A percentile compares a stretch with the other conserved stretches of the same genome.
phyloP scores from a whole-genome alignment of 2,329 filamentous ascomycete genomes.

The Gliomastix tumulicola region DNA sequence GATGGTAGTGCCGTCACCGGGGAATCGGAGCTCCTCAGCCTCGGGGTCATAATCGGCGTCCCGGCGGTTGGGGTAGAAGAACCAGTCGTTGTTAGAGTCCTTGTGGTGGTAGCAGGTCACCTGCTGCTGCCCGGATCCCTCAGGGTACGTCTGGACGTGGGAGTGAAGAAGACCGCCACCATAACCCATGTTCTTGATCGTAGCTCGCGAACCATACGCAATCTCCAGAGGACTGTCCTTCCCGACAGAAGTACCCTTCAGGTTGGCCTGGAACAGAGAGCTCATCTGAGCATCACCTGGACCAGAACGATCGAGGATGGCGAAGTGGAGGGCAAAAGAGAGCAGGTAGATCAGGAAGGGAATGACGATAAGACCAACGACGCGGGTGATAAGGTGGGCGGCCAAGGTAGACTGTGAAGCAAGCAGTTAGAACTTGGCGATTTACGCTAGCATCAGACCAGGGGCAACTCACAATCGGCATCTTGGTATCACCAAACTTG shows the following conservation, averaged over 20 bases:
- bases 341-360: constrained; percentile 90
- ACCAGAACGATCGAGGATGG: constrained; percentile 86
- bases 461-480: constrained; percentile 62
- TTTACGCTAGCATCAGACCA: constrained; percentile 2
- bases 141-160: constrained; percentile 91
- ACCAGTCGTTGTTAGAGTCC: constrained; percentile 99
- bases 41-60: constrained; percentile 67
- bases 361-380: constrained; percentile 81
- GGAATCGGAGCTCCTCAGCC: constrained; percentile 60
- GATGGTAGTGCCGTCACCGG: constrained; percentile 70
- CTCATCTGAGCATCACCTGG: constrained; percentile 99
- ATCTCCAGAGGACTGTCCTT: constrained; percentile 92
- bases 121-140: constrained; percentile 90
- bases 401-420: constrained; percentile 12
- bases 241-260: constrained; percentile 88
- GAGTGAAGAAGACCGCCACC: constrained; percentile 94
- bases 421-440: no score
- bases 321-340: constrained; percentile 91
- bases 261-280: constrained; percentile 96
- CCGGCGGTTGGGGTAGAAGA: constrained; percentile 88
- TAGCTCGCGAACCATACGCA: constrained; percentile 80
- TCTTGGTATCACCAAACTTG: constrained; percentile 91
- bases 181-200: constrained; percentile 99
- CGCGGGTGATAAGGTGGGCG: constrained; percentile 72
- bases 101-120: constrained; percentile 99